phyloP scores from a whole-genome alignment of 352 stramenopile species.

The Globisporangium spiculum region DNA sequence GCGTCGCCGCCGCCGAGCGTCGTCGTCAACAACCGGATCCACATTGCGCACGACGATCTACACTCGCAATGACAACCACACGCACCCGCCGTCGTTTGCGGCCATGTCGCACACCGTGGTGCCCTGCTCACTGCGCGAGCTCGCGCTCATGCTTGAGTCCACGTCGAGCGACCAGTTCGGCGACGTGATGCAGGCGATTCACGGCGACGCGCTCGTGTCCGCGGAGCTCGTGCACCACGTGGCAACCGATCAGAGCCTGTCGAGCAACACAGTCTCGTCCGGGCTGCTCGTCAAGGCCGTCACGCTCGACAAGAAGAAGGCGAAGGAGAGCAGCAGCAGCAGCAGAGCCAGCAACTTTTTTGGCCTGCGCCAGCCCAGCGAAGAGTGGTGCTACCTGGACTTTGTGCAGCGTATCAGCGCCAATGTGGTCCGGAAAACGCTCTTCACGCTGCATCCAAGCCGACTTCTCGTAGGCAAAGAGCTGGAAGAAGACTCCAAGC shows the following conservation, averaged over 20 bases:
- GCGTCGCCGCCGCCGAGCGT: background rate
- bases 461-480: background rate
- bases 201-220: conserved; percentile 12
- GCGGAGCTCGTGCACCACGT: conserved; percentile 8
- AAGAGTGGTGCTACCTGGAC: conserved; percentile 19
- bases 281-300: conserved; percentile 11
- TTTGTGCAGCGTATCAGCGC: conserved; percentile 16
- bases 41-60: background rate
- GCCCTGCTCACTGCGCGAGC: conserved; percentile 10
- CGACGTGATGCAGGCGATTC: conserved; percentile 5
- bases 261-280: background rate
- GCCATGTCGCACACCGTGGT: conserved; percentile 10
- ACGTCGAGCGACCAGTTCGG: background rate
- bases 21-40: background rate
- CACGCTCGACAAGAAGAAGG: conserved; percentile 7
- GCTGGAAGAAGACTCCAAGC: background rate
- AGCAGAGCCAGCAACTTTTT: conserved; percentile 8
- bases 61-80: conserved; percentile 2
- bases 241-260: background rate
- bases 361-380: background rate
- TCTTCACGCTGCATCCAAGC: conserved; percentile 4
- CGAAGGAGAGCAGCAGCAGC: background rate
- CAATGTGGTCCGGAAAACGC: conserved; percentile 12
- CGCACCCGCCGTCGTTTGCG: background rate
- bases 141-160: conserved; percentile 8